Base-by-base conservation (phyloP, 345 rosid genomes). In the Barbarea vulgaris region DNA sequence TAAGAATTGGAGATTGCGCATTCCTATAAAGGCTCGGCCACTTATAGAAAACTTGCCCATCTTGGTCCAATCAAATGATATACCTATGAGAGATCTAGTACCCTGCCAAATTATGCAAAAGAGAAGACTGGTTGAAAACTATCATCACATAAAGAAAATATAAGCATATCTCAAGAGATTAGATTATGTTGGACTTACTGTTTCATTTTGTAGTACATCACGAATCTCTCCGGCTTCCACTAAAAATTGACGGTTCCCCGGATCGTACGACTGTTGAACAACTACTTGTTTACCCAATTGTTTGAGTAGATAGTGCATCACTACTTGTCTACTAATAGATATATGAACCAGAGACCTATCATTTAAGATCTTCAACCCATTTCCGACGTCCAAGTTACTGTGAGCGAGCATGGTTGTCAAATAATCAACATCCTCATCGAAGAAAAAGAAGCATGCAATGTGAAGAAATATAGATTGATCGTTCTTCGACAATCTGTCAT, bases 361-460 rank as follows among this genome's bases (percentile, higher is more conserved):
- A 0, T 9, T 17, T 53, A 53, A 3, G 31, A 0, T 13, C 57
- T 53, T 24, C 0, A 53, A 53, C 0, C 17, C 33, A 53, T 25
- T 22, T 53, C 4, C 0, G 0, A 24, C 31, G 24, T 52, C 17
- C n/a, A n/a, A n/a, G n/a, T 24, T 12, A 52, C 57, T 52, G 1
- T 24, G 17, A 24, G n/a, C 14, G 7, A 52, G n/a, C 2, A 78
- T 2, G 5, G 25, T 2, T n/a, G 0, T 15, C 18, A 77, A 58
- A 3, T 1, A 0, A 5, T 53, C 22, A 25, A 15, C 22, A 1
- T n/a, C 0, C 0, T 73, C 31, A 3, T 36, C 69, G n/a, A n/a
- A n/a, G n/a, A n/a, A n/a, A n/a, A 77, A 77, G 58, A 80, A 56
- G 47, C 80, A 77, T 22, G 81, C 84, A 46, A 83, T 75, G 37